Conservation (phyloP, 2,329 filamentous ascomycete genomes). For the Aspergillus eucalypticola region DNA sequence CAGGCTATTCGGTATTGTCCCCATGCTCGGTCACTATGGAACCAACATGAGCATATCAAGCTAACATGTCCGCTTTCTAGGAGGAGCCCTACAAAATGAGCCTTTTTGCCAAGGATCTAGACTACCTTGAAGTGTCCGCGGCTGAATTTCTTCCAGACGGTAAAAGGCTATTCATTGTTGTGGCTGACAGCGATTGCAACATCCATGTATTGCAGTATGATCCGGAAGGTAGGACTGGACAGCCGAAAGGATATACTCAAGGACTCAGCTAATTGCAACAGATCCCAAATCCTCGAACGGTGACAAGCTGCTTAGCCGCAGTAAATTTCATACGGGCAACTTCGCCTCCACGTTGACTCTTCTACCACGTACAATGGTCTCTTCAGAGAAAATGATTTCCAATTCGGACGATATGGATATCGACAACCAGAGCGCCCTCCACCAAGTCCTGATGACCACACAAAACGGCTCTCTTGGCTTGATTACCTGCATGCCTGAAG, state of each 20-base stretch:
- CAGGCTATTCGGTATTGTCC: slow-evolving; percentile 71
- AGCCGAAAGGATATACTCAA: not conserved
- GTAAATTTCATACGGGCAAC: slow-evolving; percentile 85
- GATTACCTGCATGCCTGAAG: slow-evolving; percentile 75
- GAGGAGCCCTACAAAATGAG: slow-evolving; percentile 97
- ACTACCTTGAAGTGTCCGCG: slow-evolving; percentile 73
- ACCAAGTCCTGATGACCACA: slow-evolving; percentile 69
- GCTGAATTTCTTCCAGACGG: slow-evolving; percentile 89
- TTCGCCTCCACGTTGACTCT: slow-evolving; percentile 73
- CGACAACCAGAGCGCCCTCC: slow-evolving; percentile 36
- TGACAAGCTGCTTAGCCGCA: slow-evolving; percentile 79
- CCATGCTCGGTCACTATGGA: not conserved
- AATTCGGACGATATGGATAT: slow-evolving; percentile 42
- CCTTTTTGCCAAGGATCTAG: slow-evolving; percentile 82
- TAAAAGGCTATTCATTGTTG: slow-evolving; percentile 77
- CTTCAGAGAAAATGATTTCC: slow-evolving; percentile 40
- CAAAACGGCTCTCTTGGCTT: slow-evolving; percentile 74
- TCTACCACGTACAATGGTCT: slow-evolving; percentile 65
- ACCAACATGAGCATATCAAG: not conserved
- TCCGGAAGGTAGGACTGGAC: slow-evolving; percentile 72
- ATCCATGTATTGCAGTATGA: slow-evolving; percentile 91
- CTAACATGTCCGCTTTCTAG: slow-evolving; percentile 31
- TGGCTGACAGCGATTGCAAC: slow-evolving; percentile 80
- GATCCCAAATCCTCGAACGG: slow-evolving; percentile 93
- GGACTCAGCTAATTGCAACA: slow-evolving; percentile 37